Evolutionary conservation across 345 rosid genomes (phyloP).

Genomic region (Hypericum perforatum): DNA sequence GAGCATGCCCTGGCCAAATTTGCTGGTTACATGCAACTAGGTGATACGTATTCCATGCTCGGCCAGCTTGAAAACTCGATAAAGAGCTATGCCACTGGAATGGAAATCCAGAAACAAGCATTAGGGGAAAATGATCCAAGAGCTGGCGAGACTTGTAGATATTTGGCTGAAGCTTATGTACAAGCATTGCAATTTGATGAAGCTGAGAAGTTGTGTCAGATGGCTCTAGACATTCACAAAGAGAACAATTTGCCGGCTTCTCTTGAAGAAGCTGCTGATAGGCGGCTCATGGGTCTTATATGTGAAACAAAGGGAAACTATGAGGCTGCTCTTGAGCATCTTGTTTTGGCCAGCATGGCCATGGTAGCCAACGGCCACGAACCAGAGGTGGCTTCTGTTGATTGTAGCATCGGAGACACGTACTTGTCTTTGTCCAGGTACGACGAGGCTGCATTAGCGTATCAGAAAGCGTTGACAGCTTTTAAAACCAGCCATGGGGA

Average conservation of each 20-base stretch:
- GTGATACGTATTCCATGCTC: conserved; percentile 71
- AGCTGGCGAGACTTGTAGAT: conserved; percentile 76
- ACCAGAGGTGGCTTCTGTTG: conserved; percentile 64
- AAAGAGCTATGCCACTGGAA: conserved; percentile 66
- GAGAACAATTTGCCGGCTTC: conserved; percentile 47
- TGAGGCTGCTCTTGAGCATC: conserved; percentile 86
- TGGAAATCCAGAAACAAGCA: conserved; percentile 85
- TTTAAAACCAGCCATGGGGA: conserved; percentile 75
- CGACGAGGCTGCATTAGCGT: conserved; percentile 77
- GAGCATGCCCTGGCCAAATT: conserved; percentile 84
- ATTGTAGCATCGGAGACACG: conserved; percentile 86
- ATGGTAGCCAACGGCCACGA: conserved; percentile 9
- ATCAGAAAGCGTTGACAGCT: conserved; percentile 78
- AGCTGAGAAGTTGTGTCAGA: conserved; percentile 69
- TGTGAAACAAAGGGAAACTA: conserved; percentile 67
- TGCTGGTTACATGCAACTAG: conserved; percentile 94
- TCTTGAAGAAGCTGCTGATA: conserved; percentile 79
- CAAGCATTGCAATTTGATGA: conserved; percentile 81
- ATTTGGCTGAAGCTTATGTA: conserved; percentile 79
- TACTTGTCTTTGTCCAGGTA: conserved; percentile 73
- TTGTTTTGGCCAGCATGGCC: conserved; percentile 81
- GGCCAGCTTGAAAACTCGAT: conserved; percentile 82
- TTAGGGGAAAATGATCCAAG: conserved; percentile 68
- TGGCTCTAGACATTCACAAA: conserved; percentile 68
- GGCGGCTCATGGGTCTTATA: conserved; percentile 82